A percentile compares a stretch with the other conserved stretches of the same genome.
phyloP scores from a whole-genome alignment of 441 rosid species.

The Aquilaria agallochum region DNA sequence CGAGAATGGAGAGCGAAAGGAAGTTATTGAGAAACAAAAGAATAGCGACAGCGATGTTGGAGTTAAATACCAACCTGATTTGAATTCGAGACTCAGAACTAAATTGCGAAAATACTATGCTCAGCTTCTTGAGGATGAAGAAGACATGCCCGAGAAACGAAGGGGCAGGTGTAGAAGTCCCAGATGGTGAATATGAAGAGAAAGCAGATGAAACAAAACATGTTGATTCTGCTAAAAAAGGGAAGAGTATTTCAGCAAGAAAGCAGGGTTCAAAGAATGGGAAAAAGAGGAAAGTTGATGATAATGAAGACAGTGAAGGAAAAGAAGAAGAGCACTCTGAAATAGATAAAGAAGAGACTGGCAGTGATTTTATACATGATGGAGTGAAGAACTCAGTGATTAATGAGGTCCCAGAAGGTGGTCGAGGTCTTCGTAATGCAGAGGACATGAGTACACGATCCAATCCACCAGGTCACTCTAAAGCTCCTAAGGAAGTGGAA shows the following conservation, averaged over 20 bases:
- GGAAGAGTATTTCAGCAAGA: not conserved
- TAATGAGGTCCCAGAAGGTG: conserved; percentile 4
- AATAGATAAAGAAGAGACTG: not conserved
- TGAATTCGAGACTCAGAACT: no score
- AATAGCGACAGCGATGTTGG: no score
- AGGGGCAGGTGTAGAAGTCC: no score
- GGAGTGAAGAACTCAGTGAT: not conserved
- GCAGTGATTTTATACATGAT: conserved; percentile 1
- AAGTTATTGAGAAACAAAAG: no score
- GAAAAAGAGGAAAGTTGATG: conserved; percentile 1
- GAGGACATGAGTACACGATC: not conserved
- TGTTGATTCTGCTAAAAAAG: no score
- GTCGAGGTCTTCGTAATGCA: not conserved
- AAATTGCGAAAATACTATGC: no score
- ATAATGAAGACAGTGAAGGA: conserved; percentile 5
- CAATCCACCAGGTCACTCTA: not conserved
- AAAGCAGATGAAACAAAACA: no score
- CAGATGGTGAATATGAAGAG: no score
- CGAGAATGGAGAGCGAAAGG: no score
- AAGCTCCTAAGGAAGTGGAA: conserved; percentile 5
- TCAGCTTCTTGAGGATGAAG: no score
- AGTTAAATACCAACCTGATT: no score
- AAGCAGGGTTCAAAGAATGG: conserved; percentile 3
- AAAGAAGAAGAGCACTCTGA: conserved; percentile 1
- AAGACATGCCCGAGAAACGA: no score